phyloP scores from a whole-genome alignment of 2,329 filamentous ascomycete genomes.

The Phialophora expanda region DNA sequence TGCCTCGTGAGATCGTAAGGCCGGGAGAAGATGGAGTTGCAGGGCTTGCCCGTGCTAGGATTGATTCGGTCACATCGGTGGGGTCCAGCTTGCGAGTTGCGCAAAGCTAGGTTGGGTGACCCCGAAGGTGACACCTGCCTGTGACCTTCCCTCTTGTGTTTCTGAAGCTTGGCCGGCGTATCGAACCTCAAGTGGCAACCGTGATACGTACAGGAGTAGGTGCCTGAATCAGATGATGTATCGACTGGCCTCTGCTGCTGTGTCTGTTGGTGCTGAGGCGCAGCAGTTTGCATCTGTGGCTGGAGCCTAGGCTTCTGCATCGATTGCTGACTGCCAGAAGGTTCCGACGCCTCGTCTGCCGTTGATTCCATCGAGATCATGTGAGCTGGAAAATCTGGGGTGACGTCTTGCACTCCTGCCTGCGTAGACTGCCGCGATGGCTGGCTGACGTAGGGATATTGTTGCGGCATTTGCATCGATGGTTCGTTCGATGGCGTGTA shows the following conservation, averaged over 20 bases:
- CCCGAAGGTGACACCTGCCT: conserved; percentile 68
- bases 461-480: conserved; percentile 37
- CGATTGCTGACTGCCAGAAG: conserved; percentile 40
- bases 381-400: conserved; percentile 63
- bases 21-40: conserved; percentile 90
- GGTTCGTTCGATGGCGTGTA: conserved; percentile 40
- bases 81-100: conserved; percentile 89
- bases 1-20: conserved; percentile 96
- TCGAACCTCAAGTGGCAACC: conserved; percentile 89
- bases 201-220: conserved; percentile 95
- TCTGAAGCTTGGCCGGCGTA: conserved; percentile 82
- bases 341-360: conserved; percentile 54
- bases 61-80: conserved; percentile 94
- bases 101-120: conserved; percentile 60
- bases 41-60: conserved; percentile 91
- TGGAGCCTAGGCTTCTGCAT: conserved; percentile 41
- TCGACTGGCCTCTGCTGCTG: conserved; percentile 62
- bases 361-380: conserved; percentile 68
- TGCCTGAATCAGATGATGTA: conserved; percentile 77
- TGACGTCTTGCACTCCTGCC: conserved; percentile 49
- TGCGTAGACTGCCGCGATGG: conserved; percentile 40
- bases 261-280: conserved; percentile 54
- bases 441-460: conserved; percentile 40
- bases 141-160: conserved; percentile 94
- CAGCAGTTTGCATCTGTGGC: conserved; percentile 15